Evolutionary conservation across 1,284 basidiomycete species (phyloP).

Genomic region (Heliocybe sulcata): DNA sequence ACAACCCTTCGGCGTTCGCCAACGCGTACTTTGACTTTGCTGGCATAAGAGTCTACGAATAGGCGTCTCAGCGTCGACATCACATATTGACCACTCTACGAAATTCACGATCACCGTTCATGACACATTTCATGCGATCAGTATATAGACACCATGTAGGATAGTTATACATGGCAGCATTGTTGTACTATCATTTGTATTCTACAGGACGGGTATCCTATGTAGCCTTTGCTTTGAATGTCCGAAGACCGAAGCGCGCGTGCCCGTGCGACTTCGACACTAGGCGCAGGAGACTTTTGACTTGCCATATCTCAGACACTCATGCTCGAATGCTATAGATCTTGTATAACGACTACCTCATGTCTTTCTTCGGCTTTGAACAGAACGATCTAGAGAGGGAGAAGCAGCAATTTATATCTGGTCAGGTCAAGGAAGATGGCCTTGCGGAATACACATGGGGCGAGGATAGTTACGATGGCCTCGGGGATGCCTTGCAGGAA

Average conservation of each 20-base stretch:
- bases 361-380: slow-evolving; percentile 81
- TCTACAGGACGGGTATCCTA: no score
- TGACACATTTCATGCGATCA: no score
- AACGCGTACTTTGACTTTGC: slow-evolving; percentile 67
- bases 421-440: slow-evolving; percentile 58
- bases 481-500: slow-evolving; percentile 84
- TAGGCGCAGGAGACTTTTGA: neutral
- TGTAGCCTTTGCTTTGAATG: no score
- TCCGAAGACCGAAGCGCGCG: no score
- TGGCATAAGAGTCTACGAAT: slow-evolving; percentile 33
- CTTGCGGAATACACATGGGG: slow-evolving; percentile 86
- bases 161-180: no score
- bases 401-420: slow-evolving; percentile 45
- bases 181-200: no score
- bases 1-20: slow-evolving; percentile 54
- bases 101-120: no score
- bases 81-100: no score
- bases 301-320: neutral
- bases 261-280: neutral
- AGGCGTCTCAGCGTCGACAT: no score
- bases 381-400: slow-evolving; percentile 57
- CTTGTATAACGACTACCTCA: slow-evolving; percentile 18
- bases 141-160: no score
- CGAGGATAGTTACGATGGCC: slow-evolving; percentile 84
- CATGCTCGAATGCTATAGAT: neutral